Evolutionary conservation across 176 grass and related monocot genomes (phyloP).

Genomic region (Phyllostachys edulis): DNA sequence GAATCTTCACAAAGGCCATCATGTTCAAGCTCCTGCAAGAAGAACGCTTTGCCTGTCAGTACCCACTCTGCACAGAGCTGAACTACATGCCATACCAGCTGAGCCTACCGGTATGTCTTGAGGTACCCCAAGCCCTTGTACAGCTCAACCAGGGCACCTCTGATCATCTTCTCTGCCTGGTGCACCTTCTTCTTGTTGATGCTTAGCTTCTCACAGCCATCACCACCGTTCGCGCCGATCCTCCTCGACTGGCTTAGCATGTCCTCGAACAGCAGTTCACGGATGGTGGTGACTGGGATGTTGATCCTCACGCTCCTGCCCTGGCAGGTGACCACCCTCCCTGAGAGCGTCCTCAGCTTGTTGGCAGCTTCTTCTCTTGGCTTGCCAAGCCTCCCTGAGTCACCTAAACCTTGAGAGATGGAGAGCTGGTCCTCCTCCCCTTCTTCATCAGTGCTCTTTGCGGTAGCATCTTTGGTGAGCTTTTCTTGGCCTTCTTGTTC

Average conservation of each 20-base stretch:
- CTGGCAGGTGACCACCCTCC: conserved; percentile 67
- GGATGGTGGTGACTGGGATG: conserved; percentile 83
- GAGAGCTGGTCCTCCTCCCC: conserved; percentile 45
- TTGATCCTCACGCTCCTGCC: conserved; percentile 85
- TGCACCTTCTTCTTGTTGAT: conserved; percentile 90
- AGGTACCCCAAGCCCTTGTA: conserved; percentile 91
- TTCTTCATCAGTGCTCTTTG: conserved; percentile 29
- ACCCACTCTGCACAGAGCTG: not conserved
- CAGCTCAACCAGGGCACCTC: conserved; percentile 79
- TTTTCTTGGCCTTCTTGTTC: conserved; percentile 60
- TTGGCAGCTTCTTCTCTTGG: conserved; percentile 37
- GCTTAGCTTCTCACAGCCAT: conserved; percentile 56
- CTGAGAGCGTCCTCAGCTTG: conserved; percentile 64
- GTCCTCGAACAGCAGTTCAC: conserved; percentile 72
- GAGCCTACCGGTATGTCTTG: conserved; percentile 67
- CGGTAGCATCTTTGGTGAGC: conserved; percentile 14
- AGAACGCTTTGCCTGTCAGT: conserved; percentile 20
- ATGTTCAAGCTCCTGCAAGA: conserved; percentile 84
- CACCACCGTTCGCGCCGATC: not conserved
- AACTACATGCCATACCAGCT: conserved; percentile 7
- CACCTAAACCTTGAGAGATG: conserved; percentile 40
- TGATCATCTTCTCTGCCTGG: conserved; percentile 98
- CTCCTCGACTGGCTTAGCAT: conserved; percentile 63
- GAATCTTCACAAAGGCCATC: conserved; percentile 93
- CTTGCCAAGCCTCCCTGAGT: conserved; percentile 46